Conservation (phyloP, 768 basidiomycete genomes). For the Boletales sp. region DNA sequence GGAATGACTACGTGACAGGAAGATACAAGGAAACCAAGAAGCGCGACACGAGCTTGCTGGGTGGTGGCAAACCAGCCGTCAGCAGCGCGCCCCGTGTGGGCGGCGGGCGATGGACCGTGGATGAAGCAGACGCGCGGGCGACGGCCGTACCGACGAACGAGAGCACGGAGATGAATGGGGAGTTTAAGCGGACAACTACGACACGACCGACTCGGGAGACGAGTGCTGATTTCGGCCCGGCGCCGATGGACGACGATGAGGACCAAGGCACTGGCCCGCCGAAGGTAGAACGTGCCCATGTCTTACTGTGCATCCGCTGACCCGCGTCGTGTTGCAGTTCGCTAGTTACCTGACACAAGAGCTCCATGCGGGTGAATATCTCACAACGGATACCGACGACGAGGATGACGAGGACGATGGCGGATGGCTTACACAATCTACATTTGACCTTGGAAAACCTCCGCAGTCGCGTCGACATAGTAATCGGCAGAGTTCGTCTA, state of each 20-base stretch:
- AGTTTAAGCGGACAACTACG: constrained; percentile 52
- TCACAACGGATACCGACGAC: constrained; percentile 50
- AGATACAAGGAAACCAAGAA: constrained; percentile 84
- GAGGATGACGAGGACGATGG: constrained; percentile 65
- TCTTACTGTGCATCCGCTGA: not conserved
- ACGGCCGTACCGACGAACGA: constrained; percentile 20
- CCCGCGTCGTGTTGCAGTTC: constrained; percentile 46
- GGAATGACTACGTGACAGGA: constrained; percentile 88
- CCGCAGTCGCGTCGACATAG: constrained; percentile 47
- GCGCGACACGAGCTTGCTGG: constrained; percentile 74
- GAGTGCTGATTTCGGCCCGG: constrained; percentile 65
- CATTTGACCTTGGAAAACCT: constrained; percentile 54
- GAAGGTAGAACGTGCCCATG: constrained; percentile 32
- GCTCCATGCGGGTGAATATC: constrained; percentile 59
- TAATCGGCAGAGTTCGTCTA: constrained; percentile 44
- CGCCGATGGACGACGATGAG: constrained; percentile 47
- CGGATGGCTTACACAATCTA: constrained; percentile 78
- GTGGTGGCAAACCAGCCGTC: constrained; percentile 78
- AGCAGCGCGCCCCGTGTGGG: constrained; percentile 29
- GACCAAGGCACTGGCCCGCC: constrained; percentile 42
- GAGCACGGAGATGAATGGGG: constrained; percentile 41
- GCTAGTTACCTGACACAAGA: constrained; percentile 76
- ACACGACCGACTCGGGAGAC: constrained; percentile 43
- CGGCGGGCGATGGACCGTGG: constrained; percentile 59
- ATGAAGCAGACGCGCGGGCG: constrained; percentile 50